Conservation (phyloP, 2,329 filamentous ascomycete genomes). For the Lachnellula cervina region DNA sequence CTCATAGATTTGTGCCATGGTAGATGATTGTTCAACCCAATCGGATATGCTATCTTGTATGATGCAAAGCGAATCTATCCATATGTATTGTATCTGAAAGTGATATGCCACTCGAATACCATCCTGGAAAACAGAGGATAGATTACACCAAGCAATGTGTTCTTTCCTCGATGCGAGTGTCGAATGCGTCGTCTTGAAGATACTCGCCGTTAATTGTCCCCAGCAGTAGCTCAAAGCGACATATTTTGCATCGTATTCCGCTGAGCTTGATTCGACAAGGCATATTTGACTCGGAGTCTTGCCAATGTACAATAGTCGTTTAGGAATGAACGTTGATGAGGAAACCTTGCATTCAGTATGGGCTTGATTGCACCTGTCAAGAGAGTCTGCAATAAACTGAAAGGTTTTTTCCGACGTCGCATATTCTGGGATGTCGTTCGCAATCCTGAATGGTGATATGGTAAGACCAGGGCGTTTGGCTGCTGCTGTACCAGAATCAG, state of each 20-base stretch:
- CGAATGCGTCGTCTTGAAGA: background rate
- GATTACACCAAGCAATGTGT: background rate
- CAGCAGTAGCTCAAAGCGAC: slow-evolving; percentile 6
- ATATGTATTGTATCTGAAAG: slow-evolving; percentile 27
- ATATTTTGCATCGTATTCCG: background rate
- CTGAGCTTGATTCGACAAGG: background rate
- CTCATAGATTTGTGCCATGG: slow-evolving; percentile 20
- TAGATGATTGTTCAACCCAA: slow-evolving; percentile 13
- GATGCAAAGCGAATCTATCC: slow-evolving; percentile 24
- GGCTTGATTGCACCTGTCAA: background rate
- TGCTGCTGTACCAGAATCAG: too few relatives aligned
- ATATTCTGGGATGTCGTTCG: background rate
- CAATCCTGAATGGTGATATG: background rate
- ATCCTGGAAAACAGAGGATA: slow-evolving; percentile 19
- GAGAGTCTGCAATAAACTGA: background rate
- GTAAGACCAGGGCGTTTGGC: background rate
- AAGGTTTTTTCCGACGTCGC: background rate
- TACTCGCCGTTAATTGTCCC: background rate
- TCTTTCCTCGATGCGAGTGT: background rate
- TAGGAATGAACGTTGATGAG: background rate
- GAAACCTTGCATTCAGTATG: background rate
- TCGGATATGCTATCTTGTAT: background rate
- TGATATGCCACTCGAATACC: slow-evolving; percentile 22
- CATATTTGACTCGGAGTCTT: background rate
- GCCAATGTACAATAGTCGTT: background rate